Base-by-base conservation (phyloP, 495 filamentous ascomycete genomes). In the Annulohypoxylon nitens region DNA sequence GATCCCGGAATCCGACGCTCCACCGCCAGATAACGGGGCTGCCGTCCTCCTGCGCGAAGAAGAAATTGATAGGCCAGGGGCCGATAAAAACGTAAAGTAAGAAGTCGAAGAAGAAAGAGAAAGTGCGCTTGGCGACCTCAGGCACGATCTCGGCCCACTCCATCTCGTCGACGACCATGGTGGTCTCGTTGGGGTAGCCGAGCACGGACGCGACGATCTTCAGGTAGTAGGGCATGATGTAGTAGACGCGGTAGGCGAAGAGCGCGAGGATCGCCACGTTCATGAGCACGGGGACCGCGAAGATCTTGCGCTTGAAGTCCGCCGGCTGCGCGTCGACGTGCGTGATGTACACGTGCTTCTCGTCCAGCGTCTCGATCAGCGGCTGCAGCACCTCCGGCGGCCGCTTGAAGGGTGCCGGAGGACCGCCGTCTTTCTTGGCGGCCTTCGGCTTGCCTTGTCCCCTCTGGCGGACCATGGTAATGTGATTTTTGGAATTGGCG, bases 61-160 rank as follows among this genome's bases (percentile, higher is more conserved):
- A 84, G 81, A 97, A 97, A 34, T 88, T 88, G 66, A 87, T 76
- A 0, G 93, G 93, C 93, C 93, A 97, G 53, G 89, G 84, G 73
- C 88, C 87, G 60, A 96, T 85, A 60, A 94, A 88, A 5, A 88
- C 80, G 50, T 88, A 81, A 11, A 96, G 86, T 67, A 91, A 47
- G 76, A 92, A 93, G 78, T 97, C 94, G 36, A 92, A 69, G 33
- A 90, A 69, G 73, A 97, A 89, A 18, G 85, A 88, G 53, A 84
- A 73, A 1, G 84, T 84, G 26, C 94, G 88, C 11, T 81, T 75
- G 12, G 84, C 68, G 8, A 92, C 79, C 59, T 89, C 80, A 18
- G 74, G 70, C 0, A 78, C 54, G n/a, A 91, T 79, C 51, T 88
- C 81, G 2, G 78, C 58, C 81, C 86, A 88, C 4, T 85, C 78